Conservation (phyloP, 352 stramenopile species). For the Phytopythium delawarense region DNA sequence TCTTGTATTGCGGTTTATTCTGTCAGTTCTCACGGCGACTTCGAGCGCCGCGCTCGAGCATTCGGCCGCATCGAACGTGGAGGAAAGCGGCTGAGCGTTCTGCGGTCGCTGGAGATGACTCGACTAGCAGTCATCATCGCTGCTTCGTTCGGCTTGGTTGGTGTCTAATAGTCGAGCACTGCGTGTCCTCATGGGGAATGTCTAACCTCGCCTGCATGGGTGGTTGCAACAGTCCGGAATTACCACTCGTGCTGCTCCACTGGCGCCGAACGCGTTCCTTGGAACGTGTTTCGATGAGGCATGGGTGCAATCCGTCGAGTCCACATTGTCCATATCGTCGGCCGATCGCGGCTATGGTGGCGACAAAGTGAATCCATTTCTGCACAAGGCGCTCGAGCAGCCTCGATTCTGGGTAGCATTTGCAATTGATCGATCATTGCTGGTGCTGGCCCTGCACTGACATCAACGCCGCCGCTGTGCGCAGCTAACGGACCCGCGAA, state of each 20-base stretch:
- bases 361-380: constrained; percentile 22
- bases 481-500: constrained; percentile 15
- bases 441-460: background rate
- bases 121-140: background rate
- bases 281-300: constrained; percentile 32
- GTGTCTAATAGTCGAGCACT: background rate
- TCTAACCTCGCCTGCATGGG: background rate
- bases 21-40: background rate
- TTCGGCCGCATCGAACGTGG: too few relatives aligned
- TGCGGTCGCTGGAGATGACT: background rate
- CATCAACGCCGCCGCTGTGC: background rate
- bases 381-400: constrained; percentile 27
- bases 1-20: background rate
- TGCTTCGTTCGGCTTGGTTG: background rate
- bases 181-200: background rate
- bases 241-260: background rate
- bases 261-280: constrained; percentile 35
- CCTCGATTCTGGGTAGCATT: constrained; percentile 27
- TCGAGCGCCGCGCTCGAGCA: too few relatives aligned
- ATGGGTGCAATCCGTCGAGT: constrained; percentile 23
- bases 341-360: constrained; percentile 14
- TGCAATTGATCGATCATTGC: background rate
- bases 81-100: too few relatives aligned
- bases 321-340: constrained; percentile 23
- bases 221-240: background rate